phyloP scores from a whole-genome alignment of 495 filamentous ascomycete genomes.

The Xylaria sp. region DNA sequence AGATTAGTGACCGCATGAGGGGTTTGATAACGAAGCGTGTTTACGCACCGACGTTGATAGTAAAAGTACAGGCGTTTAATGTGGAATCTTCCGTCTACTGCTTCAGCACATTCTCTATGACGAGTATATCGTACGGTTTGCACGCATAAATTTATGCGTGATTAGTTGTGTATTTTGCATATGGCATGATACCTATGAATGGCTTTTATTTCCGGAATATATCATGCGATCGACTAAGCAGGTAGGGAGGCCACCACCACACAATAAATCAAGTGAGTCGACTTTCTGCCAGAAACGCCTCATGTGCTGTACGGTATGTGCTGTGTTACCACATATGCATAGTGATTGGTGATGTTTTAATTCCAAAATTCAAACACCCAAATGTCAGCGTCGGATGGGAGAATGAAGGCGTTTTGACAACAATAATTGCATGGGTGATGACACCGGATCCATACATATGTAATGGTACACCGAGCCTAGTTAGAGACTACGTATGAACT shows the following conservation, averaged over 20 bases:
- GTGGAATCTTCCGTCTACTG: slow-evolving; percentile 7
- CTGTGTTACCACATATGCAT: slow-evolving; percentile 5
- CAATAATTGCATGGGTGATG: slow-evolving; percentile 11
- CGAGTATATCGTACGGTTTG: not conserved
- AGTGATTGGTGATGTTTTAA: not conserved
- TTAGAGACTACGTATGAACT: not conserved
- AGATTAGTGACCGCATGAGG: not conserved
- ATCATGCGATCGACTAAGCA: slow-evolving; percentile 10
- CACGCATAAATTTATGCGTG: not conserved
- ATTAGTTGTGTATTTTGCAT: slow-evolving; percentile 1
- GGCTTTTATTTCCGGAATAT: slow-evolving; percentile 1
- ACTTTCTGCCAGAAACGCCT: slow-evolving; percentile 13
- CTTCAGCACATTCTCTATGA: not conserved
- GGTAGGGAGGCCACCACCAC: not conserved
- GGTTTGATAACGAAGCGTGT: not conserved
- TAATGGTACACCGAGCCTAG: not conserved
- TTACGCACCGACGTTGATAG: not conserved
- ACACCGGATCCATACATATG: slow-evolving; percentile 5
- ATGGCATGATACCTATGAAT: slow-evolving; percentile 5
- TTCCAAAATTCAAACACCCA: not conserved
- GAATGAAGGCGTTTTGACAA: not conserved
- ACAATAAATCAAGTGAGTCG: not conserved
- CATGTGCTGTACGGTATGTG: not conserved
- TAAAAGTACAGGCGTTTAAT: not conserved
- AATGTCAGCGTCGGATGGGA: not conserved